Base-by-base conservation (phyloP, 495 filamentous ascomycete genomes). In the Cercophora newfieldiana region DNA sequence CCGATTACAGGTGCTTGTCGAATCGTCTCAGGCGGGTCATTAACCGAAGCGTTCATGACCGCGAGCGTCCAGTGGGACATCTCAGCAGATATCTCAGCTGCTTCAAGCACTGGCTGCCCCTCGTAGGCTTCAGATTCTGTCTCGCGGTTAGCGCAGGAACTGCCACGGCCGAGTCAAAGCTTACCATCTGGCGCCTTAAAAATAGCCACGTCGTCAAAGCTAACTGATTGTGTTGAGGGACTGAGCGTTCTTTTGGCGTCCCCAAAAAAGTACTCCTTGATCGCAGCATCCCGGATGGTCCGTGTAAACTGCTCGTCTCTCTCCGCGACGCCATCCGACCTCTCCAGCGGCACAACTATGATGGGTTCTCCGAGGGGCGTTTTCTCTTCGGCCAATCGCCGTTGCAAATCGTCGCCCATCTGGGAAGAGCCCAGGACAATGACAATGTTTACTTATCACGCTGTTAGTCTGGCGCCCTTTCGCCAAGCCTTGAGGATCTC, bases 181-280 rank as follows among this genome's bases (percentile, higher is more conserved):
- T 22, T 68, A 74, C 72, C 68, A 14, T 79, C 75, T 1, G 70
- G 64, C 1, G 71, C 47, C 53, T 65, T 77, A 58, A 77, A 97
- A 47, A 99, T 83, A 2, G 81, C 82, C 21, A 97, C 73, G 4
- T 89, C 83, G 61, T 85, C 81, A 69, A 93, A 96, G 64, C 90
- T 86, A 10, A 94, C 83, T 54, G 89, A 88, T 70, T 94, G 89
- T 0, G 91, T 93, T 68, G 91, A 90, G 0, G 95, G 95, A 25
- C 90, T 96, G 3, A 99, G 81, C 0, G 92, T 91, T 59, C 87
- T 82, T 67, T 88, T 89, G 0, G 83, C 67, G 65, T 89, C 88
- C 2, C 95, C 95, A 75, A 97, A 98, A 81, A 98, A 99, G 76
- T 98, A 99, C 63, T 93, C 87, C 61, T 88, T 89, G 19, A 97